These are phyloP conservation scores for Aspergillus jensenii DNA, from an alignment of 2,329 filamentous ascomycete species.

Conservation along the genomic window DNA sequence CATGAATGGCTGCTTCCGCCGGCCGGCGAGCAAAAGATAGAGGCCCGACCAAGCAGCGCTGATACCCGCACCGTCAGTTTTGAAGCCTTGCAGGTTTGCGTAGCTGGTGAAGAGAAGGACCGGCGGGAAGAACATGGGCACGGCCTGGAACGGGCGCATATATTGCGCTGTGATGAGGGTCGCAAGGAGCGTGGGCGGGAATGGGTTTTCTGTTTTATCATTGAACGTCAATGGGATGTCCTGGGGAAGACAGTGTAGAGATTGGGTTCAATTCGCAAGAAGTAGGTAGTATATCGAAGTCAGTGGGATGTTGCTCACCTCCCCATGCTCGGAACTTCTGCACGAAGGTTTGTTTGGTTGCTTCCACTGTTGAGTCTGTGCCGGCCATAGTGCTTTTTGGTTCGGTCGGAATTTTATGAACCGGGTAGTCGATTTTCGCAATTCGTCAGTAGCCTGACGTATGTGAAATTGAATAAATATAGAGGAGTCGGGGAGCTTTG, in stretches of 20 bases:
- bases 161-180: conserved; percentile 67
- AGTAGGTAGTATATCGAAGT: not conserved
- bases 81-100: conserved; percentile 62
- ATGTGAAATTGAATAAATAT: not conserved
- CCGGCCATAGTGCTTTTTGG: conserved; percentile 23
- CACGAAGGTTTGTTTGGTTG: conserved; percentile 39
- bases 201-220: conserved; percentile 55
- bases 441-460: not conserved
- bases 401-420: not conserved
- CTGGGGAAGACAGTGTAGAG: not conserved
- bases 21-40: conserved; percentile 62
- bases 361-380: conserved; percentile 29
- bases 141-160: conserved; percentile 62
- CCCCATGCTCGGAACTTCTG: conserved; percentile 43
- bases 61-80: conserved; percentile 63
- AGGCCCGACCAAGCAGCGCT: conserved; percentile 65
- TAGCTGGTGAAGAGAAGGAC: conserved; percentile 66
- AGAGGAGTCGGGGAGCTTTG: not conserved
- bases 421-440: not conserved
- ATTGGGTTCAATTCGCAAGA: not conserved
- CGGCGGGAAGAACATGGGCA: conserved; percentile 68
- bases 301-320: conserved; percentile 30
- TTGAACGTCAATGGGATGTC: not conserved
- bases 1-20: conserved; percentile 51
- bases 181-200: conserved; percentile 64